Evolutionary conservation across 2,329 filamentous ascomycete species (phyloP).

Genomic region (Colletotrichum sp.): DNA sequence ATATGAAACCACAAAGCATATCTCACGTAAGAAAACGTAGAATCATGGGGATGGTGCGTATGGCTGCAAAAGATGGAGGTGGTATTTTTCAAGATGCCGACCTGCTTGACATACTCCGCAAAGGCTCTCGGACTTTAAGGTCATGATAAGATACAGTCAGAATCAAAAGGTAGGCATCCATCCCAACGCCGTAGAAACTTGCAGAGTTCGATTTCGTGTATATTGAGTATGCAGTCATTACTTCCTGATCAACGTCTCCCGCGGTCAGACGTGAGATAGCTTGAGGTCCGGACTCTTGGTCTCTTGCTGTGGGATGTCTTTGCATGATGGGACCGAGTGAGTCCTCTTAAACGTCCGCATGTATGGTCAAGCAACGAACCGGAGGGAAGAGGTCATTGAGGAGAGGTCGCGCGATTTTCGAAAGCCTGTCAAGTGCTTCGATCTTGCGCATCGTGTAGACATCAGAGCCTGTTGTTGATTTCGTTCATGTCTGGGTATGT

Average conservation of each 20-base stretch:
- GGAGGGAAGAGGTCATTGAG: not conserved
- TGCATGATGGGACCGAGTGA: not conserved
- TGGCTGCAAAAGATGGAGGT: not conserved
- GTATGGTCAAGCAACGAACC: rapidly evolving
- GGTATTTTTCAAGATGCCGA: not conserved
- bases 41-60: not conserved
- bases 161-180: not conserved
- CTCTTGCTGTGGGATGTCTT: not conserved
- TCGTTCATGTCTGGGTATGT: too few relatives aligned
- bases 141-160: not conserved
- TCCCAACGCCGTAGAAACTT: not conserved
- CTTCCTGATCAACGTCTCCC: not conserved
- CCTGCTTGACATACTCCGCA: not conserved
- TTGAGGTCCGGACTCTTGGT: not conserved
- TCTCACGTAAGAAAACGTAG: not conserved
- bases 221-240: not conserved
- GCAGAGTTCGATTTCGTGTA: not conserved
- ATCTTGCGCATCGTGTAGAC: not conserved
- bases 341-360: not conserved
- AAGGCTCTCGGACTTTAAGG: not conserved
- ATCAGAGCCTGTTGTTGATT: not conserved
- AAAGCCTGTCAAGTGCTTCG: not conserved
- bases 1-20: not conserved
- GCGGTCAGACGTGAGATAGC: not conserved
- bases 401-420: not conserved